phyloP scores from a whole-genome alignment of 306 rosid species.

The Lathyrus sativus region DNA sequence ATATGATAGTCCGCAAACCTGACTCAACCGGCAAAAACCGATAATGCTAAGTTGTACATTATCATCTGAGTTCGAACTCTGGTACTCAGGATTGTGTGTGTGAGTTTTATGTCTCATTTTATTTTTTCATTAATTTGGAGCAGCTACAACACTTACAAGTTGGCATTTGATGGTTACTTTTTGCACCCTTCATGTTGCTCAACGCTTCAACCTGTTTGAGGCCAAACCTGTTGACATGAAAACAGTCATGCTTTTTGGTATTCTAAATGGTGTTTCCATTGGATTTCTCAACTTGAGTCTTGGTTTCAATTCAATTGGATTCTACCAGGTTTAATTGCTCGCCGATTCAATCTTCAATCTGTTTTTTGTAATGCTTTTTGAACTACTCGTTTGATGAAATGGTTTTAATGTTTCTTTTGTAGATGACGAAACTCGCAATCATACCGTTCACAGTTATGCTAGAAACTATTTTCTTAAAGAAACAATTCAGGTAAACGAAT shows the following conservation, averaged over 20 bases:
- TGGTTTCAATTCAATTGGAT: conserved; percentile 95
- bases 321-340: conserved; percentile 72
- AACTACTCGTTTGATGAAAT: conserved; percentile 4
- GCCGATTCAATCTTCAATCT: not conserved
- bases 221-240: conserved; percentile 74
- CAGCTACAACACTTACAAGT: conserved; percentile 97
- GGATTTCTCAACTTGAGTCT: conserved; percentile 94
- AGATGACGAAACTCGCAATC: conserved; percentile 99
- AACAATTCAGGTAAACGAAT: conserved; percentile 78
- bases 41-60: too few relatives aligned
- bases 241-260: conserved; percentile 84
- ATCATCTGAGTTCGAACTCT: too few relatives aligned
- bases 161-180: conserved; percentile 98
- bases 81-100: too few relatives aligned
- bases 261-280: conserved; percentile 89
- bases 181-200: conserved; percentile 90
- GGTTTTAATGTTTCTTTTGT: conserved; percentile 34
- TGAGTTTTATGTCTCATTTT: not conserved
- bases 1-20: not conserved
- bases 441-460: conserved; percentile 92
- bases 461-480: conserved; percentile 79
- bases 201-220: conserved; percentile 76
- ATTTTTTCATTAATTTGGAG: not conserved
- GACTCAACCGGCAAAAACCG: too few relatives aligned
- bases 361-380: not conserved